phyloP scores from a whole-genome alignment of 2,329 filamentous ascomycete genomes.

The Teratosphaeria destructans region DNA sequence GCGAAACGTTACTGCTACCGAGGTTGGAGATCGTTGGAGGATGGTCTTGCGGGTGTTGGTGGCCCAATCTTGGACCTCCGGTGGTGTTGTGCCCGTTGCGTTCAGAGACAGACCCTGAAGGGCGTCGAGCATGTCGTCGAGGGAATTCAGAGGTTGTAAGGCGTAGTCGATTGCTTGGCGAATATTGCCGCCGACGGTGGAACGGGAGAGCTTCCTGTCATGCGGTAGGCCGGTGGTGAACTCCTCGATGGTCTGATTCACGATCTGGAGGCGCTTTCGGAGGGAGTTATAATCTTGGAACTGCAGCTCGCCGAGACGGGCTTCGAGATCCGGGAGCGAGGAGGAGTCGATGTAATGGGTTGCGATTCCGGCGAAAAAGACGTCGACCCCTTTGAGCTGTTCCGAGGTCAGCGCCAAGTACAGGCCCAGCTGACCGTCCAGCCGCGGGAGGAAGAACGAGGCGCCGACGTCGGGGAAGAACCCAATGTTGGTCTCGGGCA shows the following conservation, averaged over 20 bases:
- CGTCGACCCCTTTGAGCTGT: constrained; percentile 68
- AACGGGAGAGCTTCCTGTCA: constrained; percentile 46
- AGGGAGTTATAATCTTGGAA: constrained; percentile 69
- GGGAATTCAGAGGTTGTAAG: constrained; percentile 39
- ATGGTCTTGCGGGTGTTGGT: constrained; percentile 65
- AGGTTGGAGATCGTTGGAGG: constrained; percentile 69
- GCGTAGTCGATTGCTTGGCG: constrained; percentile 71
- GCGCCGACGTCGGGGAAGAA: constrained; percentile 98
- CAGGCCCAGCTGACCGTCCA: constrained; percentile 77
- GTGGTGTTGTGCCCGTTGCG: constrained; percentile 32
- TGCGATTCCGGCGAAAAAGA: constrained; percentile 82
- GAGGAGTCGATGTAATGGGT: constrained; percentile 96
- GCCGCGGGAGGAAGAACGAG: constrained; percentile 85
- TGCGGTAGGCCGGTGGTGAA: constrained; percentile 77
- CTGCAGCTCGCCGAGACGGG: constrained; percentile 75
- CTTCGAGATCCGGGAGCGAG: constrained; percentile 68
- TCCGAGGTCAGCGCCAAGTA: constrained; percentile 91
- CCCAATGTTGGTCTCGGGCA: constrained; percentile 97
- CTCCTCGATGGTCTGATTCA: constrained; percentile 85
- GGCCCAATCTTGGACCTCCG: constrained; percentile 61
- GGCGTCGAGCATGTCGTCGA: constrained; percentile 60
- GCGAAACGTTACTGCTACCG: constrained; percentile 71
- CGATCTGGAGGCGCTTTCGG: constrained; percentile 54
- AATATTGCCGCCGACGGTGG: constrained; percentile 46
- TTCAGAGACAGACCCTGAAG: constrained; percentile 38